phyloP scores from a whole-genome alignment of 2,329 filamentous ascomycete genomes.

The Aspergillus sp. region DNA sequence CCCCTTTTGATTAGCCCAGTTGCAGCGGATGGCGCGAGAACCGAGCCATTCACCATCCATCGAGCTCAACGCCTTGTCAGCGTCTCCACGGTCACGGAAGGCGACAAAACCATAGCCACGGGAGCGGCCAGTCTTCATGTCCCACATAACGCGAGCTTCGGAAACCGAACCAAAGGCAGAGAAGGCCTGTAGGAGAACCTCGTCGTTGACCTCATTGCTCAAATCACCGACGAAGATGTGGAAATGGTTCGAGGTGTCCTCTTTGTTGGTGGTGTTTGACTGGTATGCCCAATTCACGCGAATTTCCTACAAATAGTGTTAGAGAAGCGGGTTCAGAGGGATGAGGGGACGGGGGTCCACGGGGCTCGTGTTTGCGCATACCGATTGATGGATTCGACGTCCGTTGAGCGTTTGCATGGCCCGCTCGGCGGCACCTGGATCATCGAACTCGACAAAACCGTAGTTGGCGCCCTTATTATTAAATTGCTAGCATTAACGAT shows the following conservation, averaged over 20 bases:
- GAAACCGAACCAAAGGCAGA: conserved; percentile 94
- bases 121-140: conserved; percentile 99
- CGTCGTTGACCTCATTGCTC: conserved; percentile 98
- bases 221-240: conserved; percentile 98
- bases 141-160: conserved; percentile 99
- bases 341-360: neutral
- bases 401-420: conserved; percentile 98
- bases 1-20: conserved; percentile 99
- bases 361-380: conserved; percentile 51
- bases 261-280: conserved; percentile 89
- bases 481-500: conserved; percentile 34
- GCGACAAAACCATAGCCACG: conserved; percentile 97
- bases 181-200: conserved; percentile 89
- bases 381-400: conserved; percentile 89
- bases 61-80: conserved; percentile 91
- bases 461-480: conserved; percentile 98
- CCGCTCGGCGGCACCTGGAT: conserved; percentile 91
- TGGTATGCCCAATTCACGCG: conserved; percentile 99
- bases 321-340: conserved; percentile 11
- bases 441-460: conserved; percentile 98
- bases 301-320: conserved; percentile 70
- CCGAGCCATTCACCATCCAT: conserved; percentile 99
- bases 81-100: conserved; percentile 89
- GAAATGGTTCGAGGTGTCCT: conserved; percentile 97
- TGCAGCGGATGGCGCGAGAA: conserved; percentile 96